Percentiles rank a stretch among this genome's conserved stretches.
These are phyloP conservation scores for Colletotrichum incanum DNA, from an alignment of 2,329 filamentous ascomycete genomes.

Conservation along the genomic window DNA sequence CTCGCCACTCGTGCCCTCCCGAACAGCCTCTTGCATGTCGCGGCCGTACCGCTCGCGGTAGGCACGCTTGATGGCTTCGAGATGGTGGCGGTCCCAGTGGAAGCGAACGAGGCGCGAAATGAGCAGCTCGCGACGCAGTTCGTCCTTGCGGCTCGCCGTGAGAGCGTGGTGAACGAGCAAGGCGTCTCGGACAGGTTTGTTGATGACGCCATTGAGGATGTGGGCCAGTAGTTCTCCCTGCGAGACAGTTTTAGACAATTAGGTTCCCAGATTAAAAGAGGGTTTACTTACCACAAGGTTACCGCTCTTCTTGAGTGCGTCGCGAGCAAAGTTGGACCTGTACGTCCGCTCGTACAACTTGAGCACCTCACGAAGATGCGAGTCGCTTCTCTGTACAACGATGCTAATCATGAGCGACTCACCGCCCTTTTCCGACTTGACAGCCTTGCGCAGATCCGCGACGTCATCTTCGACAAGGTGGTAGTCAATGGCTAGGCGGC, in stretches of 20 bases:
- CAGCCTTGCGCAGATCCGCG: conserved; percentile 76
- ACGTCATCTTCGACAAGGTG: conserved; percentile 80
- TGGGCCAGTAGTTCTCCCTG: conserved; percentile 96
- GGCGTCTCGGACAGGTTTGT: conserved; percentile 93
- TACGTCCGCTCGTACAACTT: conserved; percentile 82
- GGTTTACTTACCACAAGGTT: conserved; percentile 86
- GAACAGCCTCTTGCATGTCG: conserved; percentile 83
- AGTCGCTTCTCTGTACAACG: conserved; percentile 84
- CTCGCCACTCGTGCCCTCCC: conserved; percentile 82
- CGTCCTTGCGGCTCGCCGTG: conserved; percentile 78
- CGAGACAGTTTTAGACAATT: conserved; percentile 10
- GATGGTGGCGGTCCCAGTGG: conserved; percentile 92
- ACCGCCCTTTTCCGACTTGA: conserved; percentile 83
- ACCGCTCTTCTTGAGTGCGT: conserved; percentile 88
- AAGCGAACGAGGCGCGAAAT: conserved; percentile 89
- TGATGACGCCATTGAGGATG: conserved; percentile 96
- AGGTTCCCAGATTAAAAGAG: not conserved
- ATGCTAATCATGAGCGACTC: conserved; percentile 91
- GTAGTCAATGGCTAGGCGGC: conserved; percentile 70
- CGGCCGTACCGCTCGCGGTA: conserved; percentile 84
- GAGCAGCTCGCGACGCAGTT: conserved; percentile 85
- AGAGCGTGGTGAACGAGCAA: conserved; percentile 93
- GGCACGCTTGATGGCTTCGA: conserved; percentile 84
- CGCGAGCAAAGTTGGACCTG: conserved; percentile 86
- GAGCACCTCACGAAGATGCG: conserved; percentile 86